Percentiles rank a stretch among this genome's conserved stretches.
phyloP scores from a whole-genome alignment of 1,284 basidiomycete species.

The Veloporphyrellus conicus region DNA sequence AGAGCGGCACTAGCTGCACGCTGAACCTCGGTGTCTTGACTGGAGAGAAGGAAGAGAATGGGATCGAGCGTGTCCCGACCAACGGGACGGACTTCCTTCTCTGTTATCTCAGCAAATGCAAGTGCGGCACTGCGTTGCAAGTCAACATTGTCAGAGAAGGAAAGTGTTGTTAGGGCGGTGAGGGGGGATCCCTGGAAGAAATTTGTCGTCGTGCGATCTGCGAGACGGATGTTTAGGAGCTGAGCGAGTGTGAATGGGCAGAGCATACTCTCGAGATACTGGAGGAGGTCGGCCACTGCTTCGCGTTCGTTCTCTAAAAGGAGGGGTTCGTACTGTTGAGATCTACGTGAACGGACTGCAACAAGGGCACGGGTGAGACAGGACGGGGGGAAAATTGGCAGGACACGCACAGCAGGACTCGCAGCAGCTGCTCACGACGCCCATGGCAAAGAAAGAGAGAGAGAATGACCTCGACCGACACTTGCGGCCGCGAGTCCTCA shows the following conservation, averaged over 20 bases:
- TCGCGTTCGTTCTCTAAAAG: conserved; percentile 97
- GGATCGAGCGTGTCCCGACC: conserved; percentile 97
- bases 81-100: conserved; percentile 98
- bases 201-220: conserved; percentile 93
- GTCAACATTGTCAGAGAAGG: conserved; percentile 99
- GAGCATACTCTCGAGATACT: conserved; percentile 89
- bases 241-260: conserved; percentile 2
- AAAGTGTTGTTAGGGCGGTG: conserved; percentile 91
- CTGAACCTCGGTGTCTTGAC: conserved; percentile 98
- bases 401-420: conserved; percentile 66
- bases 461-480: neutral
- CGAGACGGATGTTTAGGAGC: conserved; percentile 11
- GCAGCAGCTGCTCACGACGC: conserved; percentile 66
- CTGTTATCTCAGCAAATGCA: conserved; percentile 99
- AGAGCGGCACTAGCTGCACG: conserved; percentile 97
- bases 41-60: conserved; percentile 94
- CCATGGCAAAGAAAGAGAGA: conserved; percentile 37
- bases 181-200: conserved; percentile 94
- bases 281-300: conserved; percentile 95
- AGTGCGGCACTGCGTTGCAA: conserved; percentile 96
- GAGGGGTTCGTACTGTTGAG: conserved; percentile 88
- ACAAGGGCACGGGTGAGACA: conserved; percentile 8
- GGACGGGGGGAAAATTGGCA: conserved; percentile 12
- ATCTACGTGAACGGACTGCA: conserved; percentile 70
- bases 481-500: conserved; percentile 7